phyloP scores from a whole-genome alignment of 495 filamentous ascomycete genomes.

The Pseudomonodictys pantanalensis region DNA sequence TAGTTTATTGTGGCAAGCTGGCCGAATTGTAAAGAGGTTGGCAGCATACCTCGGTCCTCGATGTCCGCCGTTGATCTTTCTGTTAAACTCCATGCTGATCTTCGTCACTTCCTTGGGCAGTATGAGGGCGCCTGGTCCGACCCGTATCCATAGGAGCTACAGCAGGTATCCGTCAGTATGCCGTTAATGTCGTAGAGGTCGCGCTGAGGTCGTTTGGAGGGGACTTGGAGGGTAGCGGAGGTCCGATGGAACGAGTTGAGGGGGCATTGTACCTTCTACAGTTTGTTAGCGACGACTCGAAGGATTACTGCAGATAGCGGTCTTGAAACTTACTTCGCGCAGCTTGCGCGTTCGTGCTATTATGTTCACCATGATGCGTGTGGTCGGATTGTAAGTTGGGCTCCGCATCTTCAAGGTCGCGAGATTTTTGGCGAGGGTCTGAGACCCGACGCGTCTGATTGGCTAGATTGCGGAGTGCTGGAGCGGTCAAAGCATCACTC shows the following conservation, averaged over 20 bases:
- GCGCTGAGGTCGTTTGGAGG: not conserved
- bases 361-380: slow-evolving; percentile 70
- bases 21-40: not conserved
- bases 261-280: slow-evolving; percentile 42
- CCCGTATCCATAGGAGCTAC: slow-evolving; percentile 67
- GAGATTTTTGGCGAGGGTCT: slow-evolving; percentile 19
- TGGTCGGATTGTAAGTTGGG: not conserved
- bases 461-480: not conserved
- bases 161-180: not conserved
- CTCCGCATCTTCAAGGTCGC: slow-evolving; percentile 4
- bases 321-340: slow-evolving; percentile 60
- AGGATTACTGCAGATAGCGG: not conserved
- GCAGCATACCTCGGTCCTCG: slow-evolving; percentile 69
- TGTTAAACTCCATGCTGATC: slow-evolving; percentile 79
- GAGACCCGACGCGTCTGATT: not conserved
- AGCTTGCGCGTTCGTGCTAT: slow-evolving; percentile 75
- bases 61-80: slow-evolving; percentile 64
- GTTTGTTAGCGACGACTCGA: slow-evolving; percentile 26
- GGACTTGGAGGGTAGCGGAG: slow-evolving; percentile 7
- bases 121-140: slow-evolving; percentile 78
- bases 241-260: slow-evolving; percentile 4
- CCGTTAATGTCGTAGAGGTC: not conserved
- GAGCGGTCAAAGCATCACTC: too few species aligned
- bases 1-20: too few species aligned
- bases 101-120: slow-evolving; percentile 76